Conservation (phyloP, 108 stramenopile species). For the Skeletonema tropicum region DNA sequence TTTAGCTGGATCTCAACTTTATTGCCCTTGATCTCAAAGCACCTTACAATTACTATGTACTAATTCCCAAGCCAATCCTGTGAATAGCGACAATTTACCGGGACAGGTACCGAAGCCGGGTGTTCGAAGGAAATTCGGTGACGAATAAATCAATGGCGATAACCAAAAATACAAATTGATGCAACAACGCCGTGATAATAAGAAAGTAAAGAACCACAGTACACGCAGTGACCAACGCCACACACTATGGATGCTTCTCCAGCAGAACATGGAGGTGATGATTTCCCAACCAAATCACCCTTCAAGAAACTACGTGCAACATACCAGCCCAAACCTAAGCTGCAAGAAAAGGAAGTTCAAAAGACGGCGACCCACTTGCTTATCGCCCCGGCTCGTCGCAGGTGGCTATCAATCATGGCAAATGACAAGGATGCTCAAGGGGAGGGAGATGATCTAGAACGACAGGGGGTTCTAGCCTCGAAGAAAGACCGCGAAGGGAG, state of each 20-base stretch:
- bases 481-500: background rate
- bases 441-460: background rate
- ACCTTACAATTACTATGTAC: background rate
- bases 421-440: background rate
- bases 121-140: background rate
- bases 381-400: background rate
- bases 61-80: background rate
- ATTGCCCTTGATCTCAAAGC: no score
- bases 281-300: background rate
- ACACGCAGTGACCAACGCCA: no score
- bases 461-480: background rate
- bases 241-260: background rate
- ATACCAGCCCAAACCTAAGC: background rate
- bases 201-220: background rate
- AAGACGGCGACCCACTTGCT: background rate
- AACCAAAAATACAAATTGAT: background rate
- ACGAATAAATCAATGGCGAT: slow-evolving; percentile 2
- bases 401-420: background rate
- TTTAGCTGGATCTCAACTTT: background rate
- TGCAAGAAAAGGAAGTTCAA: background rate
- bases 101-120: background rate
- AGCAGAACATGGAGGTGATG: background rate
- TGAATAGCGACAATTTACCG: no score
- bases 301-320: slow-evolving; percentile 1
- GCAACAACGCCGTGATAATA: background rate